Percentiles rank a stretch among this genome's conserved stretches.
These are phyloP conservation scores for Garcia nutans DNA, from an alignment of 345 rosid genomes.

Conservation along the genomic window DNA sequence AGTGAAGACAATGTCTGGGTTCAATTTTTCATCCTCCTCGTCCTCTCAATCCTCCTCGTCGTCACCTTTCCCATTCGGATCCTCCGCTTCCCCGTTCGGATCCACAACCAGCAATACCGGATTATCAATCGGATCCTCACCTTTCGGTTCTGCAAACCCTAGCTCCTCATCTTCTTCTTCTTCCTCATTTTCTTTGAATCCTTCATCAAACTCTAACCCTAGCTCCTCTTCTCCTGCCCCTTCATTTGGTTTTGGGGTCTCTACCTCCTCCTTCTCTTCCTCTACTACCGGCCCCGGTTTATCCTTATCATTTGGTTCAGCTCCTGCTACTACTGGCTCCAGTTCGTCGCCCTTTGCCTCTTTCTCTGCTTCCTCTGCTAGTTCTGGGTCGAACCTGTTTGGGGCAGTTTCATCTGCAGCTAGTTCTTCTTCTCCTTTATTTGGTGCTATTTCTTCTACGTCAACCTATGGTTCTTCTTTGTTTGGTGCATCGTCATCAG, in stretches of 20 bases:
- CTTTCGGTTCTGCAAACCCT: conserved; percentile 19
- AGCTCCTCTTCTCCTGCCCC: background rate
- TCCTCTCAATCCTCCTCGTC: conserved; percentile 20
- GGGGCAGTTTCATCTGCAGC: background rate
- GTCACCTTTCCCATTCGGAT: conserved; percentile 40
- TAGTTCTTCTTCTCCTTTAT: background rate
- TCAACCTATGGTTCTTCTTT: background rate
- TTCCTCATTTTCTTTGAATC: conserved; percentile 8
- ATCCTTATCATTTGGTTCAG: background rate
- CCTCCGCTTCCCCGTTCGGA: conserved; percentile 44
- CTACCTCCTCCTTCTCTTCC: background rate
- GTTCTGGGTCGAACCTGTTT: background rate
- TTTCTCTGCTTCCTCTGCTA: background rate
- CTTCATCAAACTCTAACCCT: conserved; percentile 15
- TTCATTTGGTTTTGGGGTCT: conserved; percentile 14
- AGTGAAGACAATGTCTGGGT: conserved; percentile 36
- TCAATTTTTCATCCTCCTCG: conserved; percentile 18
- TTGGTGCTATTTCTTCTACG: background rate
- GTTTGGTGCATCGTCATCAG: background rate
- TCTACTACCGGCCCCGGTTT: conserved; percentile 1
- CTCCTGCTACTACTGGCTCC: background rate
- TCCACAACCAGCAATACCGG: conserved; percentile 30
- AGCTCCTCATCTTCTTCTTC: conserved; percentile 26
- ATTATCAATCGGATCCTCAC: conserved; percentile 28
- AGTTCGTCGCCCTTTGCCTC: background rate